Percentiles rank a stretch among this genome's conserved stretches.
These are phyloP conservation scores for Yamadazyma paraphyllophila DNA, from an alignment of 805 yeast species.

Conservation along the genomic window DNA sequence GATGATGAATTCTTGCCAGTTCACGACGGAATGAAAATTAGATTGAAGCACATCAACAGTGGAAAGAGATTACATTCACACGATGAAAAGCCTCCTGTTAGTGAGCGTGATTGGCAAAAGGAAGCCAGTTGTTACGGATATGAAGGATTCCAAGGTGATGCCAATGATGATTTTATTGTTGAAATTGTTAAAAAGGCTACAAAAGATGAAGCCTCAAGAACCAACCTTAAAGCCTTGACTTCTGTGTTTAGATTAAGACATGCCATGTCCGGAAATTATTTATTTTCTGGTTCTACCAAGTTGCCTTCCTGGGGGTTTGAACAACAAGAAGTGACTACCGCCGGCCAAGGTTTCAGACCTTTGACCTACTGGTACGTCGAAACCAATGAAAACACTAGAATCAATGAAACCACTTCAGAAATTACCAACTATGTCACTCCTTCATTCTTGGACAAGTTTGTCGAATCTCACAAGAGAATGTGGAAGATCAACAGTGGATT, in stretches of 20 bases:
- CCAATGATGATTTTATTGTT: constrained; percentile 78
- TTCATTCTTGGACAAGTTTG: constrained; percentile 56
- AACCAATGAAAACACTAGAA: constrained; percentile 56
- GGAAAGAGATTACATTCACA: constrained; percentile 76
- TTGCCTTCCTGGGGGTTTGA: constrained; percentile 82
- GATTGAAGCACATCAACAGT: constrained; percentile 59
- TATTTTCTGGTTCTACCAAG: constrained; percentile 72
- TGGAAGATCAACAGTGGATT: constrained; percentile 74
- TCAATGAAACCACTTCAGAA: constrained; percentile 24
- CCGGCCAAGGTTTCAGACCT: constrained; percentile 61
- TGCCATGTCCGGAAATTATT: constrained; percentile 74
- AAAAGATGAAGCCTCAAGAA: constrained; percentile 50
- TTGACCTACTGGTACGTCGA: constrained; percentile 74
- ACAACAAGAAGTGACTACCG: constrained; percentile 84
- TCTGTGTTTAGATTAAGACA: constrained; percentile 74
- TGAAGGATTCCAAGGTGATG: constrained; percentile 76
- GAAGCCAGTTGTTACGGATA: constrained; percentile 77
- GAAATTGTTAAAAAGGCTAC: constrained; percentile 63
- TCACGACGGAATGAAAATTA: constrained; percentile 65
- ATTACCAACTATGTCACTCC: constrained; percentile 48
- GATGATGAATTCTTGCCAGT: constrained; percentile 61
- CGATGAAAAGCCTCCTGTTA: constrained; percentile 76
- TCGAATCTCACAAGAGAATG: constrained; percentile 70
- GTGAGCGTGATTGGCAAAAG: constrained; percentile 79
- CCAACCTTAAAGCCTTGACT: constrained; percentile 59